Base-by-base conservation (phyloP, 78 protist species). In the Mantamonas sphyraenae region DNA sequence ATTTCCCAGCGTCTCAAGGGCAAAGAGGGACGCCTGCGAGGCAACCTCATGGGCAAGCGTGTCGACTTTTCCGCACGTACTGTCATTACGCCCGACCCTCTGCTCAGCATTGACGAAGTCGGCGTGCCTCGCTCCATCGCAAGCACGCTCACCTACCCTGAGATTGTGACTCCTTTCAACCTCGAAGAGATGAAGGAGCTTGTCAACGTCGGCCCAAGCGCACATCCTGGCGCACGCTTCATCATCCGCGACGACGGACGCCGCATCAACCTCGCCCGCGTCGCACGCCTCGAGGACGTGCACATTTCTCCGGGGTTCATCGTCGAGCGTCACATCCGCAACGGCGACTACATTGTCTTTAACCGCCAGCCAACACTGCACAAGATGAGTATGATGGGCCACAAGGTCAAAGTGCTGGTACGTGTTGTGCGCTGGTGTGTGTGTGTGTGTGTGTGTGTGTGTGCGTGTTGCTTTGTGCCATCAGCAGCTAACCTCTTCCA, bases 331-430 rank as follows among this genome's bases (percentile, higher is more conserved):
- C 97, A 93, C 59, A 42, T 94, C 20, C 60, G 53, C n/a, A 94
- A 95, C 55, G 98, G 95, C 38, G 99, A 97, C 82, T 64, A 67
- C 7, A 90, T 96, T n/a, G 58, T 91, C 39, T 96, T 98, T 89
- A 98, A 96, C 73, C 94, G 99, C 45, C 99, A 96, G 90, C 99
- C 99, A 4, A 89, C 99, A 3, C 88, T 98, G 39, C 99, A 96
- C 83, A 95, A 95, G 64, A 98, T 98, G 99, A 81, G 93, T 42
- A 95, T 98, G 93, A 98, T 98, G 99, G 99, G 97, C 42, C 99
- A 98, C 68, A 67, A 92, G 12, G 81, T 89, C 71, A 81, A 79
- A 12, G n/a, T n/a, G n/a, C n/a, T n/a, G n/a, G n/a, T n/a, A n/a
- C n/a, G n/a, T n/a, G n/a, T n/a, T n/a, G n/a, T n/a, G n/a, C n/a